phyloP scores from a whole-genome alignment of 768 basidiomycete genomes.

The Sistotremastrum suecicum region DNA sequence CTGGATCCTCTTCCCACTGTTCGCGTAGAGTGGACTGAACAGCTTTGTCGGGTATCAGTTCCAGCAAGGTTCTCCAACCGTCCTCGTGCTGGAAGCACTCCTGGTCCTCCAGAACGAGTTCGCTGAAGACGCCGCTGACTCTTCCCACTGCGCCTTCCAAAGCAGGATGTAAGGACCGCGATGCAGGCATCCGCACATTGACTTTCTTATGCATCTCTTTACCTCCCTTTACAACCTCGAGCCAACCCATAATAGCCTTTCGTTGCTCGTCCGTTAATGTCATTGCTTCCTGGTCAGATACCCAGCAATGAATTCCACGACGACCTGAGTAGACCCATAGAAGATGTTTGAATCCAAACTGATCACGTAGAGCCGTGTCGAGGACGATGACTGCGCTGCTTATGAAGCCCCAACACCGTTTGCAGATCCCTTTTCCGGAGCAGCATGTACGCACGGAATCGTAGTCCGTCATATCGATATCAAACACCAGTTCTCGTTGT shows the following conservation, averaged over 20 bases:
- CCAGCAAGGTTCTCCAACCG: slow-evolving; percentile 62
- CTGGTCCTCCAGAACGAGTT: slow-evolving; percentile 69
- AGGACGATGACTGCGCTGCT: slow-evolving; percentile 82
- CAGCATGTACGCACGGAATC: slow-evolving; percentile 93
- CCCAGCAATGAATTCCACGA: slow-evolving; percentile 97
- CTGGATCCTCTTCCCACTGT: slow-evolving; percentile 43
- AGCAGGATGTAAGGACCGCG: slow-evolving; percentile 6
- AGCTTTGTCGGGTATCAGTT: slow-evolving; percentile 54
- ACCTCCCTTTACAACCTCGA: slow-evolving; percentile 72
- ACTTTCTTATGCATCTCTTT: slow-evolving; percentile 75
- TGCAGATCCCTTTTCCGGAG: slow-evolving; percentile 80
- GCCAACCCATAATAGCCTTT: slow-evolving; percentile 70
- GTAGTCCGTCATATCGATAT: slow-evolving; percentile 99
- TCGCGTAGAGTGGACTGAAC: slow-evolving; percentile 33
- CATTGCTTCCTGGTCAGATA: slow-evolving; percentile 81
- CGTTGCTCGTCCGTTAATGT: slow-evolving; percentile 86
- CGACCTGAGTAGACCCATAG: slow-evolving; percentile 99
- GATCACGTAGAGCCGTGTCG: slow-evolving; percentile 62
- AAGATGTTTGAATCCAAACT: slow-evolving; percentile 83
- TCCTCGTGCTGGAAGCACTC: slow-evolving; percentile 60
- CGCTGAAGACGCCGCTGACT: slow-evolving; percentile 43
- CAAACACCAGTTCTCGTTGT: slow-evolving; percentile 90
- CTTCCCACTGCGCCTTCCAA: slow-evolving; percentile 31
- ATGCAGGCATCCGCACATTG: slow-evolving; percentile 39
- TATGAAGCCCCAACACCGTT: slow-evolving; percentile 90